phyloP scores from a whole-genome alignment of 129 eudicot species.

The Arctium lappa region DNA sequence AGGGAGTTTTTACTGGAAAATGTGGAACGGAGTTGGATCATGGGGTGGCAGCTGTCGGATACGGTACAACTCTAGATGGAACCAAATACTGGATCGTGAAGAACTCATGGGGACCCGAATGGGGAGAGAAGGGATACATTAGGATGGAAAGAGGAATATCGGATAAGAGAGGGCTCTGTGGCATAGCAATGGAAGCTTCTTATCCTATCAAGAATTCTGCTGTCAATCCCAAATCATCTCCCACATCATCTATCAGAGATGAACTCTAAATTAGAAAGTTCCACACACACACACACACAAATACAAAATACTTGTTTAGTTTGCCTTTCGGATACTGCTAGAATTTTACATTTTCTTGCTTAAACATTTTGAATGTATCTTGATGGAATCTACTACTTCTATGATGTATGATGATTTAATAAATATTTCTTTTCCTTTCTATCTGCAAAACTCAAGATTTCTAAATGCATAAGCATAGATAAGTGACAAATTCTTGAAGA shows the following conservation, averaged over 20 bases:
- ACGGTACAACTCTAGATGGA: constrained; percentile 55
- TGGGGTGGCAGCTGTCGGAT: constrained; percentile 81
- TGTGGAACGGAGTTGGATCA: constrained; percentile 81
- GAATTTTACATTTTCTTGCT: constrained; percentile 2
- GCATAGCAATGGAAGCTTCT: constrained; percentile 55
- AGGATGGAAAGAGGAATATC: constrained; percentile 47
- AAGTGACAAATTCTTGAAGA: constrained; percentile 4
- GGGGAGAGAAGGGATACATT: constrained; percentile 77
- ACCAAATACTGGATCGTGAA: constrained; percentile 84
- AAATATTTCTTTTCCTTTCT: constrained; percentile 15
- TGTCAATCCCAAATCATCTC: constrained; percentile 24
- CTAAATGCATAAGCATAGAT: neutral
- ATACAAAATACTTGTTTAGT: neutral
- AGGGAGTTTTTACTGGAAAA: constrained; percentile 68
- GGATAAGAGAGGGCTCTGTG: constrained; percentile 44
- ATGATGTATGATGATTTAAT: constrained; percentile 3
- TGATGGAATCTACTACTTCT: constrained; percentile 21
- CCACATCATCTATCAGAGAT: constrained; percentile 33
- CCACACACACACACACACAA: neutral
- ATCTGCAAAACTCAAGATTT: neutral
- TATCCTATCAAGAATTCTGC: constrained; percentile 46
- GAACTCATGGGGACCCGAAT: constrained; percentile 56
- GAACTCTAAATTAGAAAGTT: constrained; percentile 39
- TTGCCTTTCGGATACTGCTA: neutral
- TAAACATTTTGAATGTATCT: constrained; percentile 3